These are phyloP conservation scores for Pascua sp. DNA, from an alignment of 1,284 basidiomycete genomes.

Conservation along the genomic window DNA sequence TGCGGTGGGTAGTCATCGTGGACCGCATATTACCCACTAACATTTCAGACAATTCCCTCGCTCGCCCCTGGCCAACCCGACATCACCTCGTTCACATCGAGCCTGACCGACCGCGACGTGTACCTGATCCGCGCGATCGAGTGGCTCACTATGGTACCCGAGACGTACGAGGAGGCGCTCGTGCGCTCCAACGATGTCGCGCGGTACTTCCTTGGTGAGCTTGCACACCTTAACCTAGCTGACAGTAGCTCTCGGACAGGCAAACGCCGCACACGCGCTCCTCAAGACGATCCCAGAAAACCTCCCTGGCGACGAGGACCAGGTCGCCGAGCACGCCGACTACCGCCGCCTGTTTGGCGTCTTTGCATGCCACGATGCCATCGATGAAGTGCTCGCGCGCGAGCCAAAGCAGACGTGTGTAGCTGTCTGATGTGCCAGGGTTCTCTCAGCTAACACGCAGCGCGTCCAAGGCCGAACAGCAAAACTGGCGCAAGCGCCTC, in stretches of 20 bases:
- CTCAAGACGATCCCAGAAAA: conserved; percentile 62
- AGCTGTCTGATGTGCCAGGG: too few species aligned
- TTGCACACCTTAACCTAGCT: conserved; percentile 3
- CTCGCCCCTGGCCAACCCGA: conserved; percentile 44
- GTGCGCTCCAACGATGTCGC: conserved; percentile 79
- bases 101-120: conserved; percentile 54
- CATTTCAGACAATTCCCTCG: conserved; percentile 28
- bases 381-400: conserved; percentile 33
- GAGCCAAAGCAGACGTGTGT: conserved; percentile 30
- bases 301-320: conserved; percentile 14
- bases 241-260: conserved; percentile 63
- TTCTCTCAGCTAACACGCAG: conserved; percentile 48
- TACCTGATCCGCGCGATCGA: conserved; percentile 82
- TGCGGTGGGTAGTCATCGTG: conserved; percentile 52
- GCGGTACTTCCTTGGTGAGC: conserved; percentile 77
- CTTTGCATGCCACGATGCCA: conserved; percentile 34
- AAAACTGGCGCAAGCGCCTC: conserved; percentile 28
- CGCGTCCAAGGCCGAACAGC: conserved; percentile 34
- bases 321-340: conserved; percentile 32
- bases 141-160: conserved; percentile 79
- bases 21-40: conserved; percentile 1
- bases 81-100: conserved; percentile 55
- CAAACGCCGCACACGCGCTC: conserved; percentile 65
- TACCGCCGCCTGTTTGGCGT: conserved; percentile 32
- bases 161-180: conserved; percentile 72